Base-by-base conservation (phyloP, 2,329 filamentous ascomycete species). In the Malbranchea zuffiana region DNA sequence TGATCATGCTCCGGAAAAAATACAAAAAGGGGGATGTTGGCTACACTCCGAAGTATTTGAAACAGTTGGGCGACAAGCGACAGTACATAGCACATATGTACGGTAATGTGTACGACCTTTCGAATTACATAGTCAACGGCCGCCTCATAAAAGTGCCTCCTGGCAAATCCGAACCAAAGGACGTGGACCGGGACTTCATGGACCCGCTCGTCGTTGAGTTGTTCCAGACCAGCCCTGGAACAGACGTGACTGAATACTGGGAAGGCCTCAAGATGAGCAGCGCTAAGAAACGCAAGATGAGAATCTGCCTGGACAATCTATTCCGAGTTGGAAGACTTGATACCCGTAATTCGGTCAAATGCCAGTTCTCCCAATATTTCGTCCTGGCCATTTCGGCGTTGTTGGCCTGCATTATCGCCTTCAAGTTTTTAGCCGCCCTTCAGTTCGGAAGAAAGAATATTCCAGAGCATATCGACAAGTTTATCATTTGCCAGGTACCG, bases 381-480 rank as follows among this genome's bases (percentile, higher is more conserved):
- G 71, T 96, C 13, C 71, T 98, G 23, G 82, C 81, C 3, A 78
- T 98, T 35, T 87, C 88, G 0, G 70, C 85, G 46, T 49, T 95
- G 40, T 68, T 98, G 29, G 81, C 79, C 49, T 71, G 72, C 30
- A 79, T 98, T 44, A 88, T 98, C 49, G 75, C 72, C 12, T 92
- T 96, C 76, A 98, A 98, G 60, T 98, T 98, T 67, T 72, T 96
- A 47, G 92, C 92, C 20, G 90, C 90, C 5, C 71, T 98, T 41
- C 90, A 98, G 54, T 98, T 98, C 52, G 80, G 84, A 29, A 78
- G 72, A 50, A 94, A 93, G 66, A 95, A 83, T 46, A 66, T 88
- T 24, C 92, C 90, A 0, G 90, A 98, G 62, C 90, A 95, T 55
- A 74, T 98, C 19, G 90, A 98, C 63, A 98, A 98, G 59, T 98